Evolutionary conservation across 1,284 basidiomycete species (phyloP).

Genomic region (Albatrellus sp.): DNA sequence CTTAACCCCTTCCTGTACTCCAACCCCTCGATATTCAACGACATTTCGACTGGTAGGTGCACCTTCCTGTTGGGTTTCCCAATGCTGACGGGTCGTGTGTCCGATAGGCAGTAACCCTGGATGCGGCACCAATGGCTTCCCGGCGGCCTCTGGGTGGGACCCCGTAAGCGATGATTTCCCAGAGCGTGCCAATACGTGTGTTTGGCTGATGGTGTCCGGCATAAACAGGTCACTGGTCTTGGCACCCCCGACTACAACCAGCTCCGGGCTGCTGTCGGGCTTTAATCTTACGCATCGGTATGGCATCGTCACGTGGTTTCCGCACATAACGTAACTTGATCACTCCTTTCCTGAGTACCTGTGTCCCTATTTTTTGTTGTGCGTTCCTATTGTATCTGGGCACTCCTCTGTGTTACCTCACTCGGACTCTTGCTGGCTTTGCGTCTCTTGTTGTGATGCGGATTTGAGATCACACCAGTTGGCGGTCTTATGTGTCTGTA

Average conservation of each 20-base stretch:
- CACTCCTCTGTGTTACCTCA: too few relatives aligned
- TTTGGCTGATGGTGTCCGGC: not conserved
- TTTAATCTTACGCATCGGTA: not conserved
- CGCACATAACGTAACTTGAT: too few relatives aligned
- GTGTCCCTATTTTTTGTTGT: too few relatives aligned
- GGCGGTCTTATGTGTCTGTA: too few relatives aligned
- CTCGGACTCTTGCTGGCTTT: too few relatives aligned
- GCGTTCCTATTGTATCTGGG: too few relatives aligned
- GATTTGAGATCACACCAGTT: too few relatives aligned
- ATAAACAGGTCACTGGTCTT: conserved; percentile 4
- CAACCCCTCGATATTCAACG: not conserved
- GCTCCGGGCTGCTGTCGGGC: conserved; percentile 1
- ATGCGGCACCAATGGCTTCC: conserved; percentile 4
- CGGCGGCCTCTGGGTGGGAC: conserved; percentile 5
- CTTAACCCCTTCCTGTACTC: conserved; percentile 33
- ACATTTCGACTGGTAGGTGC: conserved; percentile 5
- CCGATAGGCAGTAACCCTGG: conserved; percentile 4
- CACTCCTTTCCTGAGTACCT: too few relatives aligned
- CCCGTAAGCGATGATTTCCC: conserved; percentile 1
- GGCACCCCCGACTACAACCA: conserved; percentile 3
- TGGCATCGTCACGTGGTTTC: too few relatives aligned
- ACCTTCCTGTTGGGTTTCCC: not conserved
- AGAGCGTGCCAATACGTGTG: not conserved
- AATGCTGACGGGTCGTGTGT: not conserved
- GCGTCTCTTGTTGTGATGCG: too few relatives aligned